Conservation (phyloP, 192 early-diverging fungal species). For the Radiomyces spectabilis region DNA sequence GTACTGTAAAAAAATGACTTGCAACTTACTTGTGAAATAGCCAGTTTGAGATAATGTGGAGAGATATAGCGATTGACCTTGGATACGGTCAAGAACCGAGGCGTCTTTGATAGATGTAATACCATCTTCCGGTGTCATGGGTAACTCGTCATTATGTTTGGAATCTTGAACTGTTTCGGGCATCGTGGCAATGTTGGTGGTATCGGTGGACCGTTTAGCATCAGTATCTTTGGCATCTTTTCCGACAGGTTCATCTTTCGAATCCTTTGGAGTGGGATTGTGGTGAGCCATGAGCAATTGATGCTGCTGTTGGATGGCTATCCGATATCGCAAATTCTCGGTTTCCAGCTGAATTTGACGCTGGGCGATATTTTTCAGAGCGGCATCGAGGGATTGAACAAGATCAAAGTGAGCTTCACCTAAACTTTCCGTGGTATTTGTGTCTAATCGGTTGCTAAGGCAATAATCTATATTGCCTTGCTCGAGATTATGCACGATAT, state of each 20-base stretch:
- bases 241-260: no score
- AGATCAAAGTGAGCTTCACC: conserved; percentile 1
- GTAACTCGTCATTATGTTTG: neutral
- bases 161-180: no score
- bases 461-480: conserved; percentile 15
- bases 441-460: conserved; percentile 1
- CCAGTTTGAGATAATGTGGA: neutral
- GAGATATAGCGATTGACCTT: conserved; percentile 4
- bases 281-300: no score
- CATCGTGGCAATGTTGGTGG: no score
- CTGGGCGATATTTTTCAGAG: conserved; percentile 16
- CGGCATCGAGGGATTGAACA: conserved; percentile 3
- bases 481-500: conserved; percentile 11
- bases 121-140: conserved; percentile 19
- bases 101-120: conserved; percentile 14
- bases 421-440: neutral
- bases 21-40: conserved; percentile 14
- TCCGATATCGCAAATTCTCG: conserved; percentile 23
- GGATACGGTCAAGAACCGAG: conserved; percentile 20
- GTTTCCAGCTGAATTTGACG: conserved; percentile 23
- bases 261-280: no score
- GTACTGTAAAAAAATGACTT: neutral
- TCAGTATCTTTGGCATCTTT: no score
- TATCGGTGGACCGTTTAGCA: no score
- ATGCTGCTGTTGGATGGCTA: conserved; percentile 20